Base-by-base conservation (phyloP, 2,329 filamentous ascomycete species). In the Colletotrichum graminicola region DNA sequence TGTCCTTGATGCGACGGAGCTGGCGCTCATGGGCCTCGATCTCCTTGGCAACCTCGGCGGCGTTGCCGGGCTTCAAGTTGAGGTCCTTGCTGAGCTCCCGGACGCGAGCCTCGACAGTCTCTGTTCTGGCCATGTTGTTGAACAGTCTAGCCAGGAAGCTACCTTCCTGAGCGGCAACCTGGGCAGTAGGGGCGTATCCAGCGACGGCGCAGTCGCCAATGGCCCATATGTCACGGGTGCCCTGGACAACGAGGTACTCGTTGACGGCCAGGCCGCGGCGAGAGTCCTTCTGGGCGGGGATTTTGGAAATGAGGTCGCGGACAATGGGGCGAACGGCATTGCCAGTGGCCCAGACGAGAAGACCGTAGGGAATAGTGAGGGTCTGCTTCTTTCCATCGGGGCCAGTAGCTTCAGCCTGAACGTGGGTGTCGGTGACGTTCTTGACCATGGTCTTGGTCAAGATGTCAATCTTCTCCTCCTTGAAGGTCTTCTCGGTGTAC, bases 361-460 rank as follows among this genome's bases (percentile, higher is more conserved):
- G 91, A 78, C 96, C 96, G 81, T 97, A 99, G 74, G 96, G 95
- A 76, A 98, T 94, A 65, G 88, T 88, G 79, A 97, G 89, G 47
- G 90, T 83, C 76, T 91, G 87, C 87, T 97, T 98, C 84, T 90
- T 89, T 80, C 96, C 96, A 76, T 97, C 93, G 23, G 95, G 91
- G 63, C 90, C 89, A 66, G 90, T 92, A 62, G 91, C 90, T 82
- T 97, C 94, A 75, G 95, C 96, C 85, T 98, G 94, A 78, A 99
- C 95, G 79, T 90, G 92, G 84, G 93, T 97, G 78, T 96, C 92
- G 41, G 94, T 97, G 72, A 99, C 96, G 73, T 93, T 95, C 89
- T 98, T 98, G 81, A 99, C 96, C 92, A 97, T 97, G 75, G 96
- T 98, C 90, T 98, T 98, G 77, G 96, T 97, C 83, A 94, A 93